Evolutionary conservation across 2,329 filamentous ascomycete species (phyloP).

Genomic region (Penicillium glabrum): DNA sequence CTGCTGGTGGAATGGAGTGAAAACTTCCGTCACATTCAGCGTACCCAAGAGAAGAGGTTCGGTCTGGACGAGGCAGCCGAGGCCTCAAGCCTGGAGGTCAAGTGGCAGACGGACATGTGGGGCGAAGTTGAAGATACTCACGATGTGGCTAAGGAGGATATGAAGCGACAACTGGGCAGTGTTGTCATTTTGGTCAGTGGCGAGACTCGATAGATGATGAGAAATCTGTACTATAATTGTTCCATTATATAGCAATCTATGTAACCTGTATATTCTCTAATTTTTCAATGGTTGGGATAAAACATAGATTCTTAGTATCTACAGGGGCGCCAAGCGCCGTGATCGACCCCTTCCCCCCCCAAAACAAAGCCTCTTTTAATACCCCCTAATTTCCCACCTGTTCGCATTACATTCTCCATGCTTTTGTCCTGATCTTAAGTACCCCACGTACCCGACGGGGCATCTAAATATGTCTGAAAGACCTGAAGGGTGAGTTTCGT

Average conservation of each 20-base stretch:
- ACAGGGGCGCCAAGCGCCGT: conserved; percentile 1
- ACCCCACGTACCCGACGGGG: neutral
- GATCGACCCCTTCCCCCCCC: conserved; percentile 1
- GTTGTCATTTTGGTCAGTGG: conserved; percentile 78
- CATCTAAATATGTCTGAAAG: conserved; percentile 18
- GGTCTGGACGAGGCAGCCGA: conserved; percentile 79
- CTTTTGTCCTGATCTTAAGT: neutral
- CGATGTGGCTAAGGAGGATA: conserved; percentile 90
- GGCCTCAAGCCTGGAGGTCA: conserved; percentile 78
- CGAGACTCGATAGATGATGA: conserved; percentile 27
- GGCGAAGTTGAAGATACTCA: conserved; percentile 98
- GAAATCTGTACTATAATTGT: conserved; percentile 1
- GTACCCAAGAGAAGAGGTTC: conserved; percentile 53
- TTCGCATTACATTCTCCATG: conserved; percentile 1
- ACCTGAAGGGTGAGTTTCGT: conserved; percentile 24
- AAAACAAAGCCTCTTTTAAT: neutral
- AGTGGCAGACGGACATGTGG: conserved; percentile 89
- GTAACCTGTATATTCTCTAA: neutral
- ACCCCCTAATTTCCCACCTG: neutral
- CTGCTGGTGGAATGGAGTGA: conserved; percentile 86
- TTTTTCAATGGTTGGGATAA: neutral
- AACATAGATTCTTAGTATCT: neutral
- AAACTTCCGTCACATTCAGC: conserved; percentile 58
- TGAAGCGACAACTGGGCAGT: conserved; percentile 84
- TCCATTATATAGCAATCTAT: neutral